Conservation (phyloP, 1,284 basidiomycete genomes). For the Microstroma glucosiphilum region DNA sequence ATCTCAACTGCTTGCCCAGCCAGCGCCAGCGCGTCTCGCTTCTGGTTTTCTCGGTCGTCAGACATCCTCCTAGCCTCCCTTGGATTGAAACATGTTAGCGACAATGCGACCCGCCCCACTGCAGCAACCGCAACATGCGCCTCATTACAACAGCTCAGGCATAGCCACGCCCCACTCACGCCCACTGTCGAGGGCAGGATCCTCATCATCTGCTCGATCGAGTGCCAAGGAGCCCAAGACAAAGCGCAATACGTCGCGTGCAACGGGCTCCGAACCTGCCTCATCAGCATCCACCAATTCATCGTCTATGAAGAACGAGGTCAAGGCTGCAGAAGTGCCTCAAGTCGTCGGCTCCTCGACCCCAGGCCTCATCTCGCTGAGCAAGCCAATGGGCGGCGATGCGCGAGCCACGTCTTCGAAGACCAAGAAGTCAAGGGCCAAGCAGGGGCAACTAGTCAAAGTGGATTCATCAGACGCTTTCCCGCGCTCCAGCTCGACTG, state of each 20-base stretch:
- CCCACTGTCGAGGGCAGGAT: neutral
- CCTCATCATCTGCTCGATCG: neutral
- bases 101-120: conserved; percentile 4
- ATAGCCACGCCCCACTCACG: neutral
- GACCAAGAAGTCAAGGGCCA: neutral
- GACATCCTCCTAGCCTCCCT: too few species aligned
- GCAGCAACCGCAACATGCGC: neutral
- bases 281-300: neutral
- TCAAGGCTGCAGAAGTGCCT: neutral
- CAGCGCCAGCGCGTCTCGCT: too few species aligned
- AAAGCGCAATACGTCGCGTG: neutral
- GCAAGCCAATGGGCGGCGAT: neutral
- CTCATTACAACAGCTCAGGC: neutral
- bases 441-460: neutral
- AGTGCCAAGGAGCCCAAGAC: neutral
- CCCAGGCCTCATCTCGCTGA: neutral
- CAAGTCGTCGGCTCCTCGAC: neutral
- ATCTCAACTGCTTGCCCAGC: too few species aligned
- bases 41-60: too few species aligned
- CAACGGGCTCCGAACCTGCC: neutral
- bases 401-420: neutral
- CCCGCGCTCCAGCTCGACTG: neutral
- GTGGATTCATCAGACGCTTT: neutral
- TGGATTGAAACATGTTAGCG: neutral
- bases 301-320: neutral